Percentiles rank a stretch among this genome's conserved stretches.
Evolutionary conservation across 2,329 filamentous ascomycete genomes (phyloP).

Genomic region (Pseudocercospora crystallina): DNA sequence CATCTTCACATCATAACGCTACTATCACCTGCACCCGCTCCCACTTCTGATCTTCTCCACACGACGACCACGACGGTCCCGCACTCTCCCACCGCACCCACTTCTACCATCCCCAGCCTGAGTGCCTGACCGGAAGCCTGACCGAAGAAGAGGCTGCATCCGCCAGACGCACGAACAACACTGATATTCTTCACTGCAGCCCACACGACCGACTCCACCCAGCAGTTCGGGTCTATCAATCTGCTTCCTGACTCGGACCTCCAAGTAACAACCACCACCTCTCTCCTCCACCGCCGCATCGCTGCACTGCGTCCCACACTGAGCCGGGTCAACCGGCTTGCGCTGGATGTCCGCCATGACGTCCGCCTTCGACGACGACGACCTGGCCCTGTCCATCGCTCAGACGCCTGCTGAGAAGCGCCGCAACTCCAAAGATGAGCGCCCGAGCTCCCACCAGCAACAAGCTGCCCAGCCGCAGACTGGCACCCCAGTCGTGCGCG

Average conservation of each 20-base stretch:
- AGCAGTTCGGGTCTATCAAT: not conserved
- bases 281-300: not conserved
- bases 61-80: too few species aligned
- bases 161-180: not conserved
- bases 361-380: constrained; percentile 42
- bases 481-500: constrained; percentile 21
- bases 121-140: too few species aligned
- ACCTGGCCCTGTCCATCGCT: constrained; percentile 41
- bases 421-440: constrained; percentile 28
- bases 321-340: constrained; percentile 12
- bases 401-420: constrained; percentile 22
- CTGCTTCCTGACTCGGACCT: too few species aligned
- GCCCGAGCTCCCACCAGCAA: constrained; percentile 36
- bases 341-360: constrained; percentile 32
- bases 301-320: constrained; percentile 13
- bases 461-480: constrained; percentile 21
- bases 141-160: too few species aligned
- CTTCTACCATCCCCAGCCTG: too few species aligned
- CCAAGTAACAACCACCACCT: not conserved
- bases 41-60: too few species aligned
- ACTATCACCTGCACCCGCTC: too few species aligned
- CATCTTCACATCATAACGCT: too few species aligned
- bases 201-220: not conserved
- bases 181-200: not conserved
- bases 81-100: too few species aligned